Percentiles rank a stretch among this genome's conserved stretches.
Conservation (phyloP, 306 rosid genomes). For the Psophocarpus tetragonolobus region DNA sequence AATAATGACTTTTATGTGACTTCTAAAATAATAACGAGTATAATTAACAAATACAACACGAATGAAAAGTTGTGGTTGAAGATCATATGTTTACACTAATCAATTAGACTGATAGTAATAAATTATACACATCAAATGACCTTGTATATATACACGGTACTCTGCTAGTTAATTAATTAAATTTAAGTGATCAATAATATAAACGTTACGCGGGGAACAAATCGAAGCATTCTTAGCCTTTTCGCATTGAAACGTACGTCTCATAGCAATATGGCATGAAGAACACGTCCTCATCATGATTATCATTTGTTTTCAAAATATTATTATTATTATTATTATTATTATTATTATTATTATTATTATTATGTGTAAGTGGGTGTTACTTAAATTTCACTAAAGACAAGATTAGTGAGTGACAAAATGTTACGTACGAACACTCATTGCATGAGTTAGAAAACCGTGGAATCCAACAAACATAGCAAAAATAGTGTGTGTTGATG, state of each 20-base stretch:
- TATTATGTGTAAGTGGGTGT: neutral
- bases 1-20: too few species aligned
- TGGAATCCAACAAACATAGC: conserved; percentile 5
- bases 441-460: neutral
- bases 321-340: too few species aligned
- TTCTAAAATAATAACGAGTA: too few species aligned
- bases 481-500: neutral
- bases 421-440: neutral
- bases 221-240: neutral
- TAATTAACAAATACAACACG: too few species aligned
- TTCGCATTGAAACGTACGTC: neutral
- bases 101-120: too few species aligned
- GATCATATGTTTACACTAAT: too few species aligned
- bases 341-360: neutral
- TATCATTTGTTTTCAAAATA: neutral
- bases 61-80: too few species aligned
- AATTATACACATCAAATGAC: too few species aligned
- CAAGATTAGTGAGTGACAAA: neutral
- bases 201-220: neutral
- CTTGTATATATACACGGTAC: too few species aligned
- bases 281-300: neutral
- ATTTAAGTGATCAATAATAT: neutral
- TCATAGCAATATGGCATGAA: neutral
- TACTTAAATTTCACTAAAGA: neutral
- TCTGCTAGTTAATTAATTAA: too few species aligned